Conservation (phyloP, 164 flowering plant genomes). For the Litsea cubeba region DNA sequence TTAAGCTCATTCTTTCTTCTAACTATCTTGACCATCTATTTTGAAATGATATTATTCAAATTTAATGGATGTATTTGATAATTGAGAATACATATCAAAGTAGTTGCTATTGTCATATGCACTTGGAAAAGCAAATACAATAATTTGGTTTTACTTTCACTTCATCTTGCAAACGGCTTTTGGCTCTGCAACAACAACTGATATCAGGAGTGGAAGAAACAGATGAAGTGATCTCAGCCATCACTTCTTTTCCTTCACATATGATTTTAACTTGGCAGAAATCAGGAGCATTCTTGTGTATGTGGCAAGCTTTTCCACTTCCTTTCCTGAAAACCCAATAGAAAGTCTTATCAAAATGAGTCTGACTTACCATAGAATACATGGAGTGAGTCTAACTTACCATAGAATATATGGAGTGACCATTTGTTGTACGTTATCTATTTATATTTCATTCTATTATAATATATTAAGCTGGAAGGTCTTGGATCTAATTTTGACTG, state of each 20-base stretch:
- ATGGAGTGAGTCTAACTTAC: not conserved
- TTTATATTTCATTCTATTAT: too few species aligned
- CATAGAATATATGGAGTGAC: too few species aligned
- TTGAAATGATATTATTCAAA: too few species aligned
- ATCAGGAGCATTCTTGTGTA: constrained; percentile 6
- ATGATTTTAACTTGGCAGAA: constrained; percentile 10
- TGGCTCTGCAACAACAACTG: not conserved
- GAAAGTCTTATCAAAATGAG: not conserved
- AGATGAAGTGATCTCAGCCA: not conserved
- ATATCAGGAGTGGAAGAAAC: not conserved
- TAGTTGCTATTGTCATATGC: not conserved
- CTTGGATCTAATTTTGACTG: too few species aligned
- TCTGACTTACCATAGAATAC: too few species aligned
- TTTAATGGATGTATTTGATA: too few species aligned
- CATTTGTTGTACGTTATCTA: too few species aligned
- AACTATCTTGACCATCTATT: not conserved
- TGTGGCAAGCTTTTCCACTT: constrained; percentile 9
- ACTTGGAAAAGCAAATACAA: constrained; percentile 3
- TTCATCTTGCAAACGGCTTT: not conserved
- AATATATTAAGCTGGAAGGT: too few species aligned
- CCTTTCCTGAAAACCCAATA: not conserved
- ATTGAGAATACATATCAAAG: not conserved
- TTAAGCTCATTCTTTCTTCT: not conserved
- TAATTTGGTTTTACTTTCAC: not conserved
- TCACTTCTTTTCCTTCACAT: constrained; percentile 8